Evolutionary conservation across 305 asterid genomes (phyloP).

Genomic region (Fraxinus sp.): DNA sequence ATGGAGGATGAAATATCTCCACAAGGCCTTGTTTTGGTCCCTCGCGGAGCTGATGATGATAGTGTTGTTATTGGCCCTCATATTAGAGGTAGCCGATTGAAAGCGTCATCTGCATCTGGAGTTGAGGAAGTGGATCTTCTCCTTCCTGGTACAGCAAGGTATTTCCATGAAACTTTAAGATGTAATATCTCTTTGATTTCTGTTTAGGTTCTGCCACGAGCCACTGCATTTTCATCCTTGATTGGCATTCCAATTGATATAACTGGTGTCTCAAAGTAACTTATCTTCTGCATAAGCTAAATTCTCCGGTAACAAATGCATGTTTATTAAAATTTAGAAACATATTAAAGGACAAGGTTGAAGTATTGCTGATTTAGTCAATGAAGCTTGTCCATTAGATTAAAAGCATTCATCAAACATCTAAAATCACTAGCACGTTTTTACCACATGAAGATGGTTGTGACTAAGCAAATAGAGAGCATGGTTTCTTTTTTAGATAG

Average conservation of each 20-base stretch:
- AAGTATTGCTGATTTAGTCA: neutral
- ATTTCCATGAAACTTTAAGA: conserved; percentile 10
- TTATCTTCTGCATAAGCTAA: neutral
- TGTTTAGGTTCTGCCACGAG: neutral
- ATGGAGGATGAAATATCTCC: conserved; percentile 93
- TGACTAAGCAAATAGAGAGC: neutral
- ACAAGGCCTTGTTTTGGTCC: conserved; percentile 88
- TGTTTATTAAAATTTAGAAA: neutral
- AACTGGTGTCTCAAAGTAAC: neutral
- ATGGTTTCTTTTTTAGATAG: neutral
- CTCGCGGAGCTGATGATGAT: conserved; percentile 63
- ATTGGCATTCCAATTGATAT: neutral
- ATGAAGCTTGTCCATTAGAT: neutral
- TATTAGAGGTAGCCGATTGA: conserved; percentile 80
- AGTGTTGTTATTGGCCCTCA: conserved; percentile 80
- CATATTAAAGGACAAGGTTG: neutral
- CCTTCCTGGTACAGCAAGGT: conserved; percentile 99
- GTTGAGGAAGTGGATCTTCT: conserved; percentile 94
- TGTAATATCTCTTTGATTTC: neutral
- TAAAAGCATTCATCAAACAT: neutral
- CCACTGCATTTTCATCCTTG: neutral
- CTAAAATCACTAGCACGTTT: neutral
- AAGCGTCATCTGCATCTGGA: conserved; percentile 84
- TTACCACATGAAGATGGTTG: neutral
- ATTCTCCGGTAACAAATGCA: neutral